Percentiles rank a stretch among this genome's conserved stretches.
These are phyloP conservation scores for Moelleriella libera DNA, from an alignment of 2,329 filamentous ascomycete species.

Conservation along the genomic window DNA sequence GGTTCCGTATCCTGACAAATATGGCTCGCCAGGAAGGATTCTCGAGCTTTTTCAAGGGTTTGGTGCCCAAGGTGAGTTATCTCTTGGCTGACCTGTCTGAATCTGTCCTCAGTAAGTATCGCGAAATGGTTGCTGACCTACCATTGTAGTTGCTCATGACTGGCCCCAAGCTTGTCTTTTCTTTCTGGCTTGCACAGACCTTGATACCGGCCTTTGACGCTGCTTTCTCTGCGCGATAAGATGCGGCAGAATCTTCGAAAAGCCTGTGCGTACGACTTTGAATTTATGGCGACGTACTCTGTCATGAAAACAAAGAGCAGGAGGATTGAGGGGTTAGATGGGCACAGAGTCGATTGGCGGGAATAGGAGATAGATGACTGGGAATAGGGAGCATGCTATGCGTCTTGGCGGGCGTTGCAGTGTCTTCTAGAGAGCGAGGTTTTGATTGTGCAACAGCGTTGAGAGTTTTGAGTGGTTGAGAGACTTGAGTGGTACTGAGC, in stretches of 20 bases:
- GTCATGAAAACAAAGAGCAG: background rate
- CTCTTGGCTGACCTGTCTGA: too few species aligned
- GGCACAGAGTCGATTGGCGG: too few species aligned
- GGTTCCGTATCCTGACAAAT: slow-evolving; percentile 79
- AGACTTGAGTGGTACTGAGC: too few species aligned
- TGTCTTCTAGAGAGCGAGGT: too few species aligned
- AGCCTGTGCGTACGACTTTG: background rate
- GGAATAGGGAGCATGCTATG: too few species aligned
- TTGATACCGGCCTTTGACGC: slow-evolving; percentile 81
- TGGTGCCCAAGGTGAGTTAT: slow-evolving; percentile 63
- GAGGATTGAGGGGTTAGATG: too few species aligned
- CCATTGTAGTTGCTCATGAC: slow-evolving; percentile 73
- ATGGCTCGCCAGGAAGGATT: slow-evolving; percentile 88
- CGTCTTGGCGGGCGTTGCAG: too few species aligned
- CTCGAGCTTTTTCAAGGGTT: slow-evolving; percentile 88
- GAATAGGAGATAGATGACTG: too few species aligned
- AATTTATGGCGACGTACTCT: background rate
- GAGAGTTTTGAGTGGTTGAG: too few species aligned
- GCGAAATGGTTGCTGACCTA: slow-evolving; percentile 4
- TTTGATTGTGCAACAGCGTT: too few species aligned
- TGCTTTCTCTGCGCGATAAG: slow-evolving; percentile 15
- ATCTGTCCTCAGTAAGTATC: background rate
- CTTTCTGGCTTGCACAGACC: slow-evolving; percentile 98
- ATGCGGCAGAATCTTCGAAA: background rate
- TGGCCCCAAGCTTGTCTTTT: slow-evolving; percentile 96